A percentile compares a stretch with the other conserved stretches of the same genome.
These are phyloP conservation scores for Neobulgaria alba DNA, from an alignment of 2,329 filamentous ascomycete genomes.

Conservation along the genomic window DNA sequence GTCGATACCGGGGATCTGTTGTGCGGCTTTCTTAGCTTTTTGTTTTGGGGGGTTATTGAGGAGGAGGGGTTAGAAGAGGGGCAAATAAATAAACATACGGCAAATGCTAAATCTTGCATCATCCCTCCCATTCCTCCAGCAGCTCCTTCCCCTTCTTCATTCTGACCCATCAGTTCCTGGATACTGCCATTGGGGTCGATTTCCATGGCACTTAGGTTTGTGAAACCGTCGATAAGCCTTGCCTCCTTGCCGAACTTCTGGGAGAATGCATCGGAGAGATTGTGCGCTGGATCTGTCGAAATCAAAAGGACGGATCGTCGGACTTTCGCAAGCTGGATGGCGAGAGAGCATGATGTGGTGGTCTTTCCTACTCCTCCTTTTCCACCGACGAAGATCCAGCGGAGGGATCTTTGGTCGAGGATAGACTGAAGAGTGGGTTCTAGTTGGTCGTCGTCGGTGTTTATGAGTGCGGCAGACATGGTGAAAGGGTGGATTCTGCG, in stretches of 20 bases:
- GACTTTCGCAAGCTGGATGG: slow-evolving; percentile 91
- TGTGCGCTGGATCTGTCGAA: slow-evolving; percentile 96
- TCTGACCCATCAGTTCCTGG: slow-evolving; percentile 77
- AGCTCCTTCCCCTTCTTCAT: slow-evolving; percentile 66
- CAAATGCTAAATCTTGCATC: slow-evolving; percentile 98
- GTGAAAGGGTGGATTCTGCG: not conserved
- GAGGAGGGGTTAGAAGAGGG: too few species aligned
- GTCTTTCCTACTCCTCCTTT: slow-evolving; percentile 99
- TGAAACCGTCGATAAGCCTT: slow-evolving; percentile 81
- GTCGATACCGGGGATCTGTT: slow-evolving; percentile 93
- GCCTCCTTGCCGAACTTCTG: slow-evolving; percentile 99
- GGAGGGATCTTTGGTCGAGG: slow-evolving; percentile 86
- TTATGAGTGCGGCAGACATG: slow-evolving; percentile 38
- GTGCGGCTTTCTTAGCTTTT: not conserved
- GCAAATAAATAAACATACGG: slow-evolving; percentile 45
- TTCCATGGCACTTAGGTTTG: slow-evolving; percentile 95
- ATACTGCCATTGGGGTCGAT: slow-evolving; percentile 98
- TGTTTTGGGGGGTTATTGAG: too few species aligned
- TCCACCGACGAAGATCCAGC: slow-evolving; percentile 98
- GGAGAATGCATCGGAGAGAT: slow-evolving; percentile 93
- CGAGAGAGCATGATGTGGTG: slow-evolving; percentile 96
- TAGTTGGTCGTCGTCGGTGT: slow-evolving; percentile 65
- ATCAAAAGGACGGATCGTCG: slow-evolving; percentile 95
- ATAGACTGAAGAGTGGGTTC: slow-evolving; percentile 92
- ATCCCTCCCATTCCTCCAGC: slow-evolving; percentile 75